phyloP scores from a whole-genome alignment of 73 alveolate species.

The Paramecium pentaurelia region DNA sequence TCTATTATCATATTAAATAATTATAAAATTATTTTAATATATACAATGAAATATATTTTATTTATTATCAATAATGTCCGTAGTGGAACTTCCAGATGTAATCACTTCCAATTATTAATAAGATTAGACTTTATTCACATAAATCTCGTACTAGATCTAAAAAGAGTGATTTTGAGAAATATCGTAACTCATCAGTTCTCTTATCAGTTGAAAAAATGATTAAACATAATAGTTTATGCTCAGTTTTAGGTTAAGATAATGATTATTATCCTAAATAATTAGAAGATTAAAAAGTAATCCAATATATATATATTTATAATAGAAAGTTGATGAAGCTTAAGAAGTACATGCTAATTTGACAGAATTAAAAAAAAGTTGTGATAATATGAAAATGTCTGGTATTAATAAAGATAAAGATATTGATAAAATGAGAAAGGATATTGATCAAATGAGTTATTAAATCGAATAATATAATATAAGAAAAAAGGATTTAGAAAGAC shows the following conservation, averaged over 20 bases:
- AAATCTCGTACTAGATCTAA: neutral
- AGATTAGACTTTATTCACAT: neutral
- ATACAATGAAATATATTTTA: neutral
- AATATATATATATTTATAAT: neutral
- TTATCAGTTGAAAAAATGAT: neutral
- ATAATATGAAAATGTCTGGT: neutral
- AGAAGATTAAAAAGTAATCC: conserved; percentile 14
- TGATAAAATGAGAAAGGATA: conserved; percentile 35
- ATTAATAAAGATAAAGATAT: neutral
- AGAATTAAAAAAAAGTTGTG: conserved; percentile 40
- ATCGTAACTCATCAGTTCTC: neutral
- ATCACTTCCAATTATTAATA: neutral
- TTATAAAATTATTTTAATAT: too few species aligned
- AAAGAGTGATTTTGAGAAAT: neutral
- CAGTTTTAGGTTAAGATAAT: neutral
- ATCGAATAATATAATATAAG: neutral
- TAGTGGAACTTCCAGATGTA: conserved; percentile 45
- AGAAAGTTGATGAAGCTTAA: conserved; percentile 36
- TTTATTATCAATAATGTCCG: neutral
- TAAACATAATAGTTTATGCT: neutral
- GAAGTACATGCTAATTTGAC: conserved; percentile 50
- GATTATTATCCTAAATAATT: conserved; percentile 38
- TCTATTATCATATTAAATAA: too few species aligned
- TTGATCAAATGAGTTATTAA: neutral
- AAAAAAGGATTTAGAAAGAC: neutral